Evolutionary conservation across 495 filamentous ascomycete species (phyloP).

Genomic region (Penicillium ucsense): DNA sequence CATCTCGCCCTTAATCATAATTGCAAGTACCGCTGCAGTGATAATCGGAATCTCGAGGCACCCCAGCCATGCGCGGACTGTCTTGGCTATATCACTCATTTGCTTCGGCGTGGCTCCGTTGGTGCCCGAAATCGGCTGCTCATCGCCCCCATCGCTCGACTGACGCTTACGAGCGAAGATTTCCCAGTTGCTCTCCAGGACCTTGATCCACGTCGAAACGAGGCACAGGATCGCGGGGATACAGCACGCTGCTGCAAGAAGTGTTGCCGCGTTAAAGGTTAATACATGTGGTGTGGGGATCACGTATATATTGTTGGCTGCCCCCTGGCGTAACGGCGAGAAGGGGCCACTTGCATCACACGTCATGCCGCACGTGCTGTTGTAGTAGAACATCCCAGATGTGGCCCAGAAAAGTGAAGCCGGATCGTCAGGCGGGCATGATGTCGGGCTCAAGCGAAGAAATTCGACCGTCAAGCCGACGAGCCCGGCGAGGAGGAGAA

Average conservation of each 20-base stretch:
- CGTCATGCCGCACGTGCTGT: slow-evolving; percentile 17
- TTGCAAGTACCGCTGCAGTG: slow-evolving; percentile 40
- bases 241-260: slow-evolving; percentile 49
- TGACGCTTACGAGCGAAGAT: slow-evolving; percentile 25
- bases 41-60: slow-evolving; percentile 46
- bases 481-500: slow-evolving; percentile 45
- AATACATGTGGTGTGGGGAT: slow-evolving; percentile 42
- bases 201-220: slow-evolving; percentile 49
- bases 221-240: slow-evolving; percentile 49
- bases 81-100: slow-evolving; percentile 38
- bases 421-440: slow-evolving; percentile 29
- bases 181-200: slow-evolving; percentile 45
- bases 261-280: slow-evolving; percentile 42
- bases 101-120: slow-evolving; percentile 41
- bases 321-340: slow-evolving; percentile 38
- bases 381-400: slow-evolving; percentile 21
- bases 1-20: slow-evolving; percentile 45
- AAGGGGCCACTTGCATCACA: slow-evolving; percentile 35
- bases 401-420: slow-evolving; percentile 23
- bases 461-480: slow-evolving; percentile 50
- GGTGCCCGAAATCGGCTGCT: slow-evolving; percentile 40
- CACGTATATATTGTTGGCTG: slow-evolving; percentile 45
- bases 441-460: slow-evolving; percentile 32
- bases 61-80: slow-evolving; percentile 33
- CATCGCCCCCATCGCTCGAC: slow-evolving; percentile 11